These are phyloP conservation scores for Endoconidiophora polonica DNA, from an alignment of 2,329 filamentous ascomycete species.

Conservation along the genomic window DNA sequence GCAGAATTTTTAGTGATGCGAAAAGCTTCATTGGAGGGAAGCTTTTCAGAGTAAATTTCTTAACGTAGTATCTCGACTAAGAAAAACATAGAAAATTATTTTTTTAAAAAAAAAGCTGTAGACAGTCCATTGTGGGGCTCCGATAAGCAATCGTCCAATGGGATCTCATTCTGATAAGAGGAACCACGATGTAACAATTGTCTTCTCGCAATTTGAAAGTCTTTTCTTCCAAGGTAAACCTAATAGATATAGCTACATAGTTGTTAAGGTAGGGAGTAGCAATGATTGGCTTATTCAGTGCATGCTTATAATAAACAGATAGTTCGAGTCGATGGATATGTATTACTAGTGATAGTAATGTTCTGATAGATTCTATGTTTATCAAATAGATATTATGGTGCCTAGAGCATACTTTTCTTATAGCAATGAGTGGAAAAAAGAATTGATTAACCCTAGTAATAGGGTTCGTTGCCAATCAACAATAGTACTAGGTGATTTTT, in stretches of 20 bases:
- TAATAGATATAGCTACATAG: too few relatives aligned
- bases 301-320: too few relatives aligned
- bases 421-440: background rate
- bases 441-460: too few relatives aligned
- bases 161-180: conserved; percentile 8
- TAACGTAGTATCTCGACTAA: background rate
- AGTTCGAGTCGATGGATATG: too few relatives aligned
- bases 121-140: conserved; percentile 6
- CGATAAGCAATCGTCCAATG: conserved; percentile 11
- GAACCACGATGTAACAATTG: background rate
- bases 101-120: conserved; percentile 8
- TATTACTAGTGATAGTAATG: too few relatives aligned
- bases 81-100: background rate
- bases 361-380: too few relatives aligned
- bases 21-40: background rate
- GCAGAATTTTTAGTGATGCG: background rate
- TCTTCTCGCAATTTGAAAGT: too few relatives aligned
- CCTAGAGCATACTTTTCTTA: background rate
- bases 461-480: too few relatives aligned
- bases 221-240: too few relatives aligned
- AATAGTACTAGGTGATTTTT: too few relatives aligned
- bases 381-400: background rate
- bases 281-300: background rate
- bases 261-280: background rate
- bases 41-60: background rate